These are phyloP conservation scores for Annulohypoxylon nitens DNA, from an alignment of 495 filamentous ascomycete species.

Conservation along the genomic window DNA sequence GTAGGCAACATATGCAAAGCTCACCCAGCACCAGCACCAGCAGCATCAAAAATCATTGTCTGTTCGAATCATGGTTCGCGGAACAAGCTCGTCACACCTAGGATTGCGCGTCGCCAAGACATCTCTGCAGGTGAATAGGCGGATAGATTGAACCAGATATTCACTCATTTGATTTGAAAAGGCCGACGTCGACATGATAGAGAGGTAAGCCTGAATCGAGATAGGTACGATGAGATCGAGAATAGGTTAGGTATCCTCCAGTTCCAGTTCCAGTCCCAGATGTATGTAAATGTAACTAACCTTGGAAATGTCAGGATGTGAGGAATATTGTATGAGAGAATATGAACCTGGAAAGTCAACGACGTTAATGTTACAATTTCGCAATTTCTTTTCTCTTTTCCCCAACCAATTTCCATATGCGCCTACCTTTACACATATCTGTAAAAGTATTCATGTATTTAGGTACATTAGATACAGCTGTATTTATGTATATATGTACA, in stretches of 20 bases:
- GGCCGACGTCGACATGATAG: slow-evolving; percentile 1
- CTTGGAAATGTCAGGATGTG: neutral
- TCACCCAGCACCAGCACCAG: slow-evolving; percentile 37
- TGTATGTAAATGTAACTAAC: too few species aligned
- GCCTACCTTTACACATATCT: neutral
- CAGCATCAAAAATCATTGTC: slow-evolving; percentile 24
- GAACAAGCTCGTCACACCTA: slow-evolving; percentile 53
- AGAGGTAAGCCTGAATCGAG: slow-evolving; percentile 3
- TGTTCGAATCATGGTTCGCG: slow-evolving; percentile 50
- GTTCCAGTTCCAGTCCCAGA: too few species aligned
- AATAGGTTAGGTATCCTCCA: neutral
- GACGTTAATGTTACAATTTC: neutral
- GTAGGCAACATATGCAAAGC: slow-evolving; percentile 47
- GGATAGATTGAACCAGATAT: slow-evolving; percentile 29
- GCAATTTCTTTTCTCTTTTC: neutral
- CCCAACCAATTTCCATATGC: slow-evolving; percentile 5
- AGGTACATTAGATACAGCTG: neutral
- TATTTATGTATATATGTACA: neutral
- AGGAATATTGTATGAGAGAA: neutral
- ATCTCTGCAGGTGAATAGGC: slow-evolving; percentile 37
- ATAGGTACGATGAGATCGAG: slow-evolving; percentile 14
- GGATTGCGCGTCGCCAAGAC: slow-evolving; percentile 56
- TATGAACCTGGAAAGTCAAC: neutral
- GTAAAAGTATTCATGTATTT: neutral
- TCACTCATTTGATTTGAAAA: slow-evolving; percentile 17